phyloP scores from a whole-genome alignment of 768 basidiomycete genomes.

The Daedaleopsis nitida region DNA sequence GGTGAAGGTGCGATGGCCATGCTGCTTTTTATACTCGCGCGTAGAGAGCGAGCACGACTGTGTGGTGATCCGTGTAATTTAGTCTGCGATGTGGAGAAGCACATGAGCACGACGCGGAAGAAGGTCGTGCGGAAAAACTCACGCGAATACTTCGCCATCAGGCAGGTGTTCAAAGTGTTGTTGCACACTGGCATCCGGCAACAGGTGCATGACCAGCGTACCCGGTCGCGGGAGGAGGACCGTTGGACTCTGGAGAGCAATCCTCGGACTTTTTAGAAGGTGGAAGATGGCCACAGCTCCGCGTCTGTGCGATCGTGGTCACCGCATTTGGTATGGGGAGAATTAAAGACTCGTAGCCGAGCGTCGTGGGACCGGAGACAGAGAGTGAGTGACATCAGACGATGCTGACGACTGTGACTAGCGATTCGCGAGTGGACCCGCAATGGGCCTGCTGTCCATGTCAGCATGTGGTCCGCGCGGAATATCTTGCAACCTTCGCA shows the following conservation, averaged over 20 bases:
- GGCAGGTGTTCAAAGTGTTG: too few relatives aligned
- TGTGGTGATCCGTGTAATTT: too few relatives aligned
- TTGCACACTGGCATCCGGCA: not conserved
- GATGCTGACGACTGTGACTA: constrained; percentile 1
- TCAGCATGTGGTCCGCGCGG: too few relatives aligned
- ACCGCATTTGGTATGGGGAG: constrained; percentile 3
- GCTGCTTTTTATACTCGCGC: not conserved
- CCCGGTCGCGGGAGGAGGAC: not conserved
- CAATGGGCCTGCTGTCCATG: too few relatives aligned
- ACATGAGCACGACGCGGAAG: not conserved
- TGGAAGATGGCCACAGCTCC: not conserved
- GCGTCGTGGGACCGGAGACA: constrained; percentile 4
- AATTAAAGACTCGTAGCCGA: not conserved
- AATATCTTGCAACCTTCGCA: too few relatives aligned
- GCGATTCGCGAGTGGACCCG: too few relatives aligned
- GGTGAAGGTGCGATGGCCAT: not conserved
- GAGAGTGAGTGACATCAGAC: constrained; percentile 1
- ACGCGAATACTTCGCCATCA: not conserved
- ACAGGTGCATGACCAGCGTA: not conserved
- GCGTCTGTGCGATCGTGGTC: constrained; percentile 8
- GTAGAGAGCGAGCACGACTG: not conserved
- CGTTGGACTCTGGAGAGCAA: not conserved
- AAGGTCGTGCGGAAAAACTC: not conserved
- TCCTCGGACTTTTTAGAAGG: constrained; percentile 11
- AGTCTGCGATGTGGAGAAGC: too few relatives aligned